Conservation (phyloP, 768 basidiomycete species). For the Suillus luteus region DNA sequence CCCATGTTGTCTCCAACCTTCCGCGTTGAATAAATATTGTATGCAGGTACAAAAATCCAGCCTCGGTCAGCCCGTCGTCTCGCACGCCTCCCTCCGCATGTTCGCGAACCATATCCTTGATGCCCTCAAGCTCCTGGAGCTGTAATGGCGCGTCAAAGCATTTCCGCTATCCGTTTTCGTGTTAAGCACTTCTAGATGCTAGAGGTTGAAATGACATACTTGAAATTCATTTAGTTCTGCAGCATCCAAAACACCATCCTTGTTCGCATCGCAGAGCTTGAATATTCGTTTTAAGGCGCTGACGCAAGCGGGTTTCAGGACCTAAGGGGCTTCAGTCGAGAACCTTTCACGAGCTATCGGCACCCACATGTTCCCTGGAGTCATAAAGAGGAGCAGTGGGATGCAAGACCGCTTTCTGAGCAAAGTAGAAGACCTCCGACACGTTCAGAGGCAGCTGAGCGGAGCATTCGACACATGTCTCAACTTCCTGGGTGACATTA, state of each 20-base stretch:
- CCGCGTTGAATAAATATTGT: conserved; percentile 97
- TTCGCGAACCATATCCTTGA: conserved; percentile 86
- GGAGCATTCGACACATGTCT: conserved; percentile 98
- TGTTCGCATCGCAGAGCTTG: conserved; percentile 92
- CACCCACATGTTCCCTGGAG: conserved; percentile 88
- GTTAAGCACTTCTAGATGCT: conserved; percentile 11
- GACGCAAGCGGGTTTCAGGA: conserved; percentile 89
- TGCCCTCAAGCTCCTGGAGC: conserved; percentile 92
- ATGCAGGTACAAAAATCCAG: conserved; percentile 91
- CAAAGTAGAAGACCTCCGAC: conserved; percentile 97
- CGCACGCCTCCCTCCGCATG: conserved; percentile 75
- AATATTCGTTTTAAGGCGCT: conserved; percentile 92
- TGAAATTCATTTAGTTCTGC: conserved; percentile 97
- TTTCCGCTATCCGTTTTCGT: conserved; percentile 63
- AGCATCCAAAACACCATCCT: conserved; percentile 89
- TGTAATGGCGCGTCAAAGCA: conserved; percentile 95
- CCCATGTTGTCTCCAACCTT: conserved; percentile 97
- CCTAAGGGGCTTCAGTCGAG: conserved; percentile 45
- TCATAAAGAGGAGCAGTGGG: conserved; percentile 97
- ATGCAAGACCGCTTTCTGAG: conserved; percentile 96
- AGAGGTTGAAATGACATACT: conserved; percentile 41
- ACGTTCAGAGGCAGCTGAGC: conserved; percentile 89
- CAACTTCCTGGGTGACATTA: conserved; percentile 74
- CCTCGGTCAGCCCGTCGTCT: conserved; percentile 83
- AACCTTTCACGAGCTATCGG: conserved; percentile 16